These are phyloP conservation scores for Pestalotiopsis sp. DNA, from an alignment of 2,329 filamentous ascomycete genomes.

Conservation along the genomic window DNA sequence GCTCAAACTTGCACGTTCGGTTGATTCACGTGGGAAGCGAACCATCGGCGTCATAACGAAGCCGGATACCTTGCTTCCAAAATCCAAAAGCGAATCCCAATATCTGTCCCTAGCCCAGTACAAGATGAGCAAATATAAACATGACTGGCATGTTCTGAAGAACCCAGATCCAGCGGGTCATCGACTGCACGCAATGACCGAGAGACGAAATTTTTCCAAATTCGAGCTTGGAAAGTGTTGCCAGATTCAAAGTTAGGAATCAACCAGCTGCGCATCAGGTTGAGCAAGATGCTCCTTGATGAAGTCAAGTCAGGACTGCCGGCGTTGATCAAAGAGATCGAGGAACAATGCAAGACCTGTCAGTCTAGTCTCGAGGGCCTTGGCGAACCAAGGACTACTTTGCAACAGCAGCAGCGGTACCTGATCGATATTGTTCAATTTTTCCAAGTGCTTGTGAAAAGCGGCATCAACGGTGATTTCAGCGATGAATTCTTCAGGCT, in stretches of 20 bases:
- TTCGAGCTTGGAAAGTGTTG: slow-evolving; percentile 21
- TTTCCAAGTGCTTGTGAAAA: slow-evolving; percentile 46
- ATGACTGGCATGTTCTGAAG: slow-evolving; percentile 57
- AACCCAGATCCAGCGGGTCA: slow-evolving; percentile 40
- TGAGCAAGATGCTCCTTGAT: slow-evolving; percentile 52
- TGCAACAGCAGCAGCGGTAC: slow-evolving; percentile 49
- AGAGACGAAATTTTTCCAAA: slow-evolving; percentile 29
- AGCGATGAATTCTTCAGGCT: slow-evolving; percentile 52
- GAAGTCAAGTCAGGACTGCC: slow-evolving; percentile 52
- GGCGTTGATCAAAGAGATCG: slow-evolving; percentile 45
- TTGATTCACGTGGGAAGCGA: slow-evolving; percentile 36
- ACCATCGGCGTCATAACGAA: slow-evolving; percentile 56
- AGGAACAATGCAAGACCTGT: slow-evolving; percentile 35
- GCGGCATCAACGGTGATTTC: slow-evolving; percentile 55
- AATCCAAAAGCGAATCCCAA: slow-evolving; percentile 41
- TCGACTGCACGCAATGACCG: slow-evolving; percentile 37
- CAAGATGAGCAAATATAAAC: slow-evolving; percentile 45
- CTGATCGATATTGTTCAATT: slow-evolving; percentile 47
- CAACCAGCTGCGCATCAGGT: slow-evolving; percentile 43
- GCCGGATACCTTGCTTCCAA: slow-evolving; percentile 38
- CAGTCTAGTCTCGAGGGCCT: slow-evolving; percentile 44
- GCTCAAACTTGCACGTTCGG: slow-evolving; percentile 46
- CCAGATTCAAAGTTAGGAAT: slow-evolving; percentile 46
- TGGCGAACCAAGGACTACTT: slow-evolving; percentile 48
- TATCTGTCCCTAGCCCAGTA: slow-evolving; percentile 48